Evolutionary conservation across 2,329 filamentous ascomycete species (phyloP), one percentile per base, ranked within the genome.

Genomic region (Nigrospora oryzae): DNA sequence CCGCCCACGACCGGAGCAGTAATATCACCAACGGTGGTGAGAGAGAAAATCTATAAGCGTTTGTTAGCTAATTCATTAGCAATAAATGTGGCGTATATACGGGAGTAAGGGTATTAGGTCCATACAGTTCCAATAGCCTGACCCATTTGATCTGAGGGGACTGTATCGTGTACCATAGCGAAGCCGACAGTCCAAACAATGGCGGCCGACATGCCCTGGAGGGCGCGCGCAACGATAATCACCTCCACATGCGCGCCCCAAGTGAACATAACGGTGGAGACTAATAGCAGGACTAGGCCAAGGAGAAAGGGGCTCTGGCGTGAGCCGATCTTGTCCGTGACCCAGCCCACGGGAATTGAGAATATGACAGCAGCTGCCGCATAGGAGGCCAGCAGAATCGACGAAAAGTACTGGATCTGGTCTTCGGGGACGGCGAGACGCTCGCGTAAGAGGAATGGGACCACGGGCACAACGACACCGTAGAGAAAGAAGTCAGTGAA

Each of bases 1-100:
- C 81, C 81, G 4, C 81, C 81, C 0, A 81, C 58, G 0, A 79
- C 65, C 0, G 81, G 81, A 0, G 77, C 71, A n/a, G 74, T 62
- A 4, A 84, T 61, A 35, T 73, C 70, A 0, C 79, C 79, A 0
- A 79, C 65, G 0, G 73, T 74, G 42, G 81, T 74, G 49, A 83
- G 73, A 47, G 74, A 75, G 57, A 79, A 80, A 8, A 81, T 74
- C 61, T 71, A 43, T 0, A 3, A 4, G 7, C 30, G 13, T 23
- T 16, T 46, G 46, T 49, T 53, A 19, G 8, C 19, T 6, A 6
- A 6, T 4, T 23, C 19, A 23, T 23, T 4, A 4, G 19, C 6
- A 4, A 23, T 4, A 6, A 4, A 23, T 6, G 19, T 6, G 19
- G 52, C 19, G 8, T 33, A 17, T 39, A 13, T 39, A 11, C 19